phyloP scores from a whole-genome alignment of 768 basidiomycete species.

The Rhodotorula toruloides region DNA sequence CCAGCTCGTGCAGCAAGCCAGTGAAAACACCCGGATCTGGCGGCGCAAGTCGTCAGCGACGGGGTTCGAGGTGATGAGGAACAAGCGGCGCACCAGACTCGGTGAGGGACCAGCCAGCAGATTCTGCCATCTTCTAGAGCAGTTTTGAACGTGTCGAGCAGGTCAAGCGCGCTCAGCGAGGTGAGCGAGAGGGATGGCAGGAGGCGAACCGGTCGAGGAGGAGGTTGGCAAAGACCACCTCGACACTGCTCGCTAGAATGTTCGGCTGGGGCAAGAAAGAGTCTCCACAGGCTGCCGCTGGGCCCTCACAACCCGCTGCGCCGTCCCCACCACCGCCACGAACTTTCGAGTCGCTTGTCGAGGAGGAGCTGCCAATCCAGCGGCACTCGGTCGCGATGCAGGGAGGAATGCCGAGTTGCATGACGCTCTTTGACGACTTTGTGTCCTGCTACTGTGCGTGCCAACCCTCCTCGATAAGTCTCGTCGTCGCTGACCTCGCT shows the following conservation, averaged over 20 bases:
- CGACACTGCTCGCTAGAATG: not conserved
- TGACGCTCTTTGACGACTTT: conserved; percentile 47
- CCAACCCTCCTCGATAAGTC: not conserved
- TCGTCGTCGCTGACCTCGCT: not conserved
- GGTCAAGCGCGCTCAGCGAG: no score
- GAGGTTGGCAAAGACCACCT: no score
- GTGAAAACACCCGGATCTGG: conserved; percentile 50
- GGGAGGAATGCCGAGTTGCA: conserved; percentile 41
- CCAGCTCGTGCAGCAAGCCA: conserved; percentile 70
- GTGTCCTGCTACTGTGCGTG: conserved; percentile 48
- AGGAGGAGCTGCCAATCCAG: conserved; percentile 42
- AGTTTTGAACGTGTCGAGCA: not conserved
- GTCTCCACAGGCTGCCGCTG: not conserved
- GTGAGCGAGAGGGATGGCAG: not conserved
- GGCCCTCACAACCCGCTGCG: not conserved
- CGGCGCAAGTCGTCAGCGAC: no score
- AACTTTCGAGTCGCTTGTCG: conserved; percentile 35
- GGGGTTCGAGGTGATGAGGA: rapidly evolving
- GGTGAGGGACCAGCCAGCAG: conserved; percentile 17
- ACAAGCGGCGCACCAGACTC: conserved; percentile 5
- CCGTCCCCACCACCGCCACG: not conserved
- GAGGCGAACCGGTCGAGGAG: not conserved
- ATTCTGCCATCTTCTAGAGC: not conserved
- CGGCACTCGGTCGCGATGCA: conserved; percentile 37
- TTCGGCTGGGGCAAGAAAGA: not conserved